Base-by-base conservation (phyloP, 2,329 filamentous ascomycete species). In the Biscogniauxia marginata region DNA sequence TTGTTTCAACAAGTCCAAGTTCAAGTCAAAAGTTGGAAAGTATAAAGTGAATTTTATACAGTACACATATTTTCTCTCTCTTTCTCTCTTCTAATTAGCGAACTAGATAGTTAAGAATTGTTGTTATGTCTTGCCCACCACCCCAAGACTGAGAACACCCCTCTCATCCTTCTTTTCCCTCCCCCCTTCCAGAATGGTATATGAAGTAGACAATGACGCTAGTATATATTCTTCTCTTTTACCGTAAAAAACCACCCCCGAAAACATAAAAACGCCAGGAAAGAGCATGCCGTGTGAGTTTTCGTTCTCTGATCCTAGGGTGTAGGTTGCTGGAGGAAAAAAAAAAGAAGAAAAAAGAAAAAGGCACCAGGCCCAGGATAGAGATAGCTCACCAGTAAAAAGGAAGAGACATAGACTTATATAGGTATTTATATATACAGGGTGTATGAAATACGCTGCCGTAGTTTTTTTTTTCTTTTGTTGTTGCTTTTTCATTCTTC, bases 371-470 rank as follows among this genome's bases (percentile, higher is more conserved):
- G 30, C 30, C 30, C 11, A 39, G 30, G 30, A 39, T 52, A 53
- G 50, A 61, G 57, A 54, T 62, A 60, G 60, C 54, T 58, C 55
- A 60, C 50, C 49, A n/a, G 39, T 25, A 50, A 39, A 39, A 39
- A 39, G n/a, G n/a, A 39, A 16, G n/a, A 39, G 13, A 39, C 7
- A 39, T 16, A 39, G 30, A 39, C 13, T 39, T 39, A 39, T 39
- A 39, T 39, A 39, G 30, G 30, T 39, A 39, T 39, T 16, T 39
- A 39, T 39, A 39, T 39, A 39, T 39, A 39, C 30, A 39, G 30
- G 2, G n/a, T 39, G n/a, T 39, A 39, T 39, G 30, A 39, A 39
- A 39, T 39, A 39, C 30, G 30, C 30, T 16, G 5, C 30, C 30
- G n/a, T 25, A 6, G 24, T 6, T 39, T 16, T 39, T n/a, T 39